phyloP scores from a whole-genome alignment of 1,139 yeast species.

The Candida sojae region DNA sequence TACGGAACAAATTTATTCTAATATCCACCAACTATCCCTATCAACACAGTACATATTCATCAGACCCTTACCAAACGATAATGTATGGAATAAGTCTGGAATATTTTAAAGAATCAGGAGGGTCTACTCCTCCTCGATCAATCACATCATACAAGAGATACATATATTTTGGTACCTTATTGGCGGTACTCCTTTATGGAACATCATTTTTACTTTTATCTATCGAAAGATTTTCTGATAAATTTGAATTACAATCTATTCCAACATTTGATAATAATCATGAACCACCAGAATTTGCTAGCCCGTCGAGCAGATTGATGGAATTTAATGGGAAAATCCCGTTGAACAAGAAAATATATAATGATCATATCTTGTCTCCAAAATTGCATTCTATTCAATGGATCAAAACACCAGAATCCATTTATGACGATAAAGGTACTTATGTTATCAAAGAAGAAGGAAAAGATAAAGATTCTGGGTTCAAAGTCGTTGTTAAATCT shows the following conservation, averaged over 20 bases:
- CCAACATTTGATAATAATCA: slow-evolving; percentile 11
- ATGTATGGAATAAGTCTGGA: slow-evolving; percentile 1
- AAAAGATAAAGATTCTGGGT: slow-evolving; percentile 23
- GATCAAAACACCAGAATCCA: slow-evolving; percentile 54
- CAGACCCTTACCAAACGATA: background rate
- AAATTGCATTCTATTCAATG: slow-evolving; percentile 59
- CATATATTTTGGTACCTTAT: slow-evolving; percentile 19
- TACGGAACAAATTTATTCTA: too few relatives aligned
- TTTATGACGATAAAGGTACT: slow-evolving; percentile 53
- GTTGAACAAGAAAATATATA: slow-evolving; percentile 12
- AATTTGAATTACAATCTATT: slow-evolving; percentile 4
- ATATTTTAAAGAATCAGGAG: slow-evolving; percentile 1
- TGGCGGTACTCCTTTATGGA: slow-evolving; percentile 42
- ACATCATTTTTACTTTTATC: slow-evolving; percentile 32
- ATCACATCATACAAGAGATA: slow-evolving; percentile 2
- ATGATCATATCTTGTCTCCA: slow-evolving; percentile 51
- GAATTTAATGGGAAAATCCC: slow-evolving; percentile 33
- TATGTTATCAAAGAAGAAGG: slow-evolving; percentile 42
- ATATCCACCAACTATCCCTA: too few relatives aligned
- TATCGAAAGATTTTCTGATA: slow-evolving; percentile 21
- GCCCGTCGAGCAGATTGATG: slow-evolving; percentile 30
- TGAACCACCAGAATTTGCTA: slow-evolving; percentile 19
- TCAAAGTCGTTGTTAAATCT: slow-evolving; percentile 46
- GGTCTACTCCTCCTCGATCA: background rate
- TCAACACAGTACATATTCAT: too few relatives aligned